Base-by-base conservation (phyloP, 2,329 filamentous ascomycete genomes). In the Pseudovirgaria hyperparasitica region DNA sequence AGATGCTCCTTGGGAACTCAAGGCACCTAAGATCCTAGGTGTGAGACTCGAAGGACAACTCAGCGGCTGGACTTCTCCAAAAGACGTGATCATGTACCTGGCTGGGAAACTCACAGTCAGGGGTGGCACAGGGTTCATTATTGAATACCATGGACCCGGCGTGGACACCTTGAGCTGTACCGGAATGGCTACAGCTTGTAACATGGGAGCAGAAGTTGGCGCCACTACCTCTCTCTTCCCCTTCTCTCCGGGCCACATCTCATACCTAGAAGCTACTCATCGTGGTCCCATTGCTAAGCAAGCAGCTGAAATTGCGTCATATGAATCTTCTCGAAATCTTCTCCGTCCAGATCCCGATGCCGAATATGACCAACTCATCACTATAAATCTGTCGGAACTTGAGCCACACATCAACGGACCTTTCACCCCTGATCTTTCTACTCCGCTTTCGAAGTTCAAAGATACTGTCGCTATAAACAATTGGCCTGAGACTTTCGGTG, bases 401-500 rank as follows among this genome's bases (percentile, higher is more conserved):
- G 90, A 98, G 58, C 90, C 90, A 10, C 82, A 94, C 53, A 84
- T 98, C 60, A 98, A 96, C 58, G 90, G 90, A 1, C 90, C 90
- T 20, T 92, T 92, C 55, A 98, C 90, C 1, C 90, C 90, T 2
- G 90, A 98, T 52, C 67, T 98, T 38, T 90, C 87, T 4, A 94
- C 85, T 0, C 87, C 90, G 4, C 62, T 98, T 29, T 94, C 86
- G 25, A 69, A 77, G 48, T 98, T 98, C 63, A 84, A 85, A 49
- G 70, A 82, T 32, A 76, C 79, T 2, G 82, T 94, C 13, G 68
- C 79, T 55, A 68, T 78, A 42, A 84, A 94, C 55, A 63, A 79
- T 26, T 98, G 90, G 90, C 90, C 90, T 2, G 72, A 82, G 49
- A 84, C 77, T 36, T 78, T 98, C 35, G 90, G 85, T 9, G 87